phyloP scores from a whole-genome alignment of 345 rosid species.

The Mangifera indica region DNA sequence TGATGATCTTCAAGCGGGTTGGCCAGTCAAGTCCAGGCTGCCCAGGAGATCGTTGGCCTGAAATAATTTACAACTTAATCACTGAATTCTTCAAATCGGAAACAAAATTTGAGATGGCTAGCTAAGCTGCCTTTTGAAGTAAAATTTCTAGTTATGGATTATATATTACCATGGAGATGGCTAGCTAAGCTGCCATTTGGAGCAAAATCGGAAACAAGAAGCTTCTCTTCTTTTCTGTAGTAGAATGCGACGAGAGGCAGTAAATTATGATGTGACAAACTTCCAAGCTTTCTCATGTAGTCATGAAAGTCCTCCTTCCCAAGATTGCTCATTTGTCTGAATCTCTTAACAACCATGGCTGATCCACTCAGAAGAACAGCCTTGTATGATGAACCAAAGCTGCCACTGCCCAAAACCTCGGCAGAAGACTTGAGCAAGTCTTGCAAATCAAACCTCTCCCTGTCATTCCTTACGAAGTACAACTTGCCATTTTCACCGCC shows the following conservation, averaged over 20 bases:
- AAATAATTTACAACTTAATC: not conserved
- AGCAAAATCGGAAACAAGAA: constrained; percentile 60
- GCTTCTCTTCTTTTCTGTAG: constrained; percentile 80
- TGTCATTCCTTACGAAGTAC: constrained; percentile 48
- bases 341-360: constrained; percentile 76
- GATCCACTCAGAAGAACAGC: constrained; percentile 53
- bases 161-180: constrained; percentile 64
- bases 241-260: constrained; percentile 69
- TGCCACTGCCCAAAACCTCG: constrained; percentile 73
- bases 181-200: constrained; percentile 74
- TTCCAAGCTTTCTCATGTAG: constrained; percentile 69
- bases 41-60: constrained; percentile 52
- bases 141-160: no score
- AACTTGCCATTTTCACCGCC: constrained; percentile 39
- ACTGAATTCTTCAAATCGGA: no score
- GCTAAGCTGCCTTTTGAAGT: constrained; percentile 74
- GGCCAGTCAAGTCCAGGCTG: constrained; percentile 69
- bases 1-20: constrained; percentile 64
- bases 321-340: constrained; percentile 55
- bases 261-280: constrained; percentile 66
- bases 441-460: constrained; percentile 64
- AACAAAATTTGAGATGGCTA: constrained; percentile 40
- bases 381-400: constrained; percentile 80
- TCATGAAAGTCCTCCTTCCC: constrained; percentile 62
- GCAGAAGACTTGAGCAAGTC: constrained; percentile 80